phyloP scores from a whole-genome alignment of 768 basidiomycete species.

The Pleurotus tuber-regium region DNA sequence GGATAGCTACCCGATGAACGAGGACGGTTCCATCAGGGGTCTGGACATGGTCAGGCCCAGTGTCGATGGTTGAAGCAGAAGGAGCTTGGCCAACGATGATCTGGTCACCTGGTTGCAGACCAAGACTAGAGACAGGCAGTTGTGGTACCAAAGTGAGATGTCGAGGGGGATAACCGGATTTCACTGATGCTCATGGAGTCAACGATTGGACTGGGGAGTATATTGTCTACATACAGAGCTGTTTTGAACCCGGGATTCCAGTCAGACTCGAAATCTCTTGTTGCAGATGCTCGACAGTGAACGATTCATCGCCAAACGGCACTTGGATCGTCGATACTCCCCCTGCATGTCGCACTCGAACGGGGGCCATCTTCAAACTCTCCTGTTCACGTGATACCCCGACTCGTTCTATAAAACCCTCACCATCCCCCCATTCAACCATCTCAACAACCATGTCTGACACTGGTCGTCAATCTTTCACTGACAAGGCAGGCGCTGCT shows the following conservation, averaged over 20 bases:
- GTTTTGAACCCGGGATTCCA: constrained; percentile 71
- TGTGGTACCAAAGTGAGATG: constrained; percentile 69
- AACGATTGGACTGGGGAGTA: constrained; percentile 2
- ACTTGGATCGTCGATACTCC: constrained; percentile 79
- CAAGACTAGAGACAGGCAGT: constrained; percentile 73
- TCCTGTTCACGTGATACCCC: too few relatives aligned
- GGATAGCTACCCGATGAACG: constrained; percentile 55
- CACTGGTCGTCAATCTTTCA: constrained; percentile 52
- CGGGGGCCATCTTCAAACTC: constrained; percentile 63
- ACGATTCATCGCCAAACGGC: constrained; percentile 45
- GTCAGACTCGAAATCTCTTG: constrained; percentile 65
- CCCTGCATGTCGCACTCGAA: constrained; percentile 83
- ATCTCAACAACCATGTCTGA: constrained; percentile 45
- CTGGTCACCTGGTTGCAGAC: constrained; percentile 78
- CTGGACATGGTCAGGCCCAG: neutral
- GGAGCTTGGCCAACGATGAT: constrained; percentile 57
- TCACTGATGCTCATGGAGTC: constrained; percentile 45
- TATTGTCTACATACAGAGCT: constrained; percentile 61
- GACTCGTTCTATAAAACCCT: neutral
- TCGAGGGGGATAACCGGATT: constrained; percentile 83
- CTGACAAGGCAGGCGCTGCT: constrained; percentile 51
- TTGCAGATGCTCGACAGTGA: constrained; percentile 74
- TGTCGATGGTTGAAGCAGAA: too few relatives aligned
- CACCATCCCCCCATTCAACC: neutral
- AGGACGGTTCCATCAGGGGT: constrained; percentile 19